These are phyloP conservation scores for Beauveria bassiana DNA, from an alignment of 2,329 filamentous ascomycete genomes.

Conservation along the genomic window DNA sequence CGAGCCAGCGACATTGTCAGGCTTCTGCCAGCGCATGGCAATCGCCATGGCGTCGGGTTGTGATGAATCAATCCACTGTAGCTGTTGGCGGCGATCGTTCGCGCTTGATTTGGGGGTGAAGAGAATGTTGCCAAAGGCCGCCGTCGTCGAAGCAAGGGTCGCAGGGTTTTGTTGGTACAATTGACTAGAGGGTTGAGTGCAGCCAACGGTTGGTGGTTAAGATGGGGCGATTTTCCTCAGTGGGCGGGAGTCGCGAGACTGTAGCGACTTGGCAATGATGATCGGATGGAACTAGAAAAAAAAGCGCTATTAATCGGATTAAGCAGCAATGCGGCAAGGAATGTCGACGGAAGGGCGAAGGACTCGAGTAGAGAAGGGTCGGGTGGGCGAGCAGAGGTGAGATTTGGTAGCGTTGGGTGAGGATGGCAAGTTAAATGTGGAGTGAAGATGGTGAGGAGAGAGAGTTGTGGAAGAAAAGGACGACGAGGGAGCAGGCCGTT, in stretches of 20 bases:
- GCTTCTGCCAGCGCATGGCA: conserved; percentile 66
- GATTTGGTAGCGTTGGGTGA: conserved; percentile 3
- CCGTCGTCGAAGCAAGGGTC: conserved; percentile 4
- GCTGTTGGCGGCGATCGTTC: conserved; percentile 8
- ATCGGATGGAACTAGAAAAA: neutral
- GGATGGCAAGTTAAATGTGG: conserved; percentile 10
- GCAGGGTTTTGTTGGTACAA: neutral
- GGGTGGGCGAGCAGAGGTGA: conserved; percentile 1
- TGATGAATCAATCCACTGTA: conserved; percentile 42
- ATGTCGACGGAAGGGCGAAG: neutral
- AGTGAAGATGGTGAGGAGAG: conserved; percentile 9
- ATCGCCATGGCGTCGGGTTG: conserved; percentile 50
- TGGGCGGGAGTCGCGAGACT: neutral
- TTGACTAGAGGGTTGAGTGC: neutral
- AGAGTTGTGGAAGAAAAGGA: neutral
- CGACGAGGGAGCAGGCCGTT: no score
- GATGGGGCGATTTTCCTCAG: conserved; percentile 5
- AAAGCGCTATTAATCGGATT: neutral
- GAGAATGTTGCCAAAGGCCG: neutral
- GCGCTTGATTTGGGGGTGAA: neutral
- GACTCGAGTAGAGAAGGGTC: neutral
- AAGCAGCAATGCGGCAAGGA: neutral
- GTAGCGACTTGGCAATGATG: neutral
- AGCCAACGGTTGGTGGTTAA: conserved; percentile 5
- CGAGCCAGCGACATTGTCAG: conserved; percentile 66